phyloP scores from a whole-genome alignment of 2,329 filamentous ascomycete species.

The Xylogone sp. region DNA sequence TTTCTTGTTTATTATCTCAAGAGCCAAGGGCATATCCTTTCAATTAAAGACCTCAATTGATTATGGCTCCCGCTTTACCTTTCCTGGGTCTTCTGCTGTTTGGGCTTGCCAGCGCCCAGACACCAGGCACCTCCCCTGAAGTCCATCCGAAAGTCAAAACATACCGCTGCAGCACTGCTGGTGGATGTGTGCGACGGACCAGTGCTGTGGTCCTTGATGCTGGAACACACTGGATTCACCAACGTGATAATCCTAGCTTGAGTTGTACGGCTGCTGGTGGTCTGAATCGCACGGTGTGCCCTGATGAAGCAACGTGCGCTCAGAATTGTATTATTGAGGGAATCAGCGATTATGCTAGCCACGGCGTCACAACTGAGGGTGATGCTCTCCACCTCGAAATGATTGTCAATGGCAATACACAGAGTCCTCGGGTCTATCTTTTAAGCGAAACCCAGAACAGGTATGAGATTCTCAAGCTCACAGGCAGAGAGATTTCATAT shows the following conservation, averaged over 20 bases:
- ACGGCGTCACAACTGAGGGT: conserved; percentile 37
- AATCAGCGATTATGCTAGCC: conserved; percentile 41
- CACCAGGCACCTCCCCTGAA: conserved; percentile 38
- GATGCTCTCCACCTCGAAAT: conserved; percentile 31
- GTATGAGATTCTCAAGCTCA: conserved; percentile 46
- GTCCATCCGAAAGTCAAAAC: conserved; percentile 48
- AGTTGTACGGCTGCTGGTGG: conserved; percentile 32
- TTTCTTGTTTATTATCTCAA: neutral
- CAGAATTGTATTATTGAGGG: conserved; percentile 52
- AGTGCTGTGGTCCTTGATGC: conserved; percentile 49
- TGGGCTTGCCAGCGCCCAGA: conserved; percentile 31
- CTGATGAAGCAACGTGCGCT: conserved; percentile 45
- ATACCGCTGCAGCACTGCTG: conserved; percentile 45
- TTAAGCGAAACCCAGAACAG: conserved; percentile 36
- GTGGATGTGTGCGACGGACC: conserved; percentile 43
- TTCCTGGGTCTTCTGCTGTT: neutral
- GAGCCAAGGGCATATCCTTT: neutral
- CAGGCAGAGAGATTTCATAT: conserved; percentile 68
- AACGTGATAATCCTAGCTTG: conserved; percentile 27
- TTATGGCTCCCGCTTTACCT: neutral
- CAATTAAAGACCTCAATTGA: neutral
- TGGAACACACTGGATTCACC: conserved; percentile 42
- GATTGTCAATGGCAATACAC: conserved; percentile 15
- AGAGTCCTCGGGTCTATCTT: conserved; percentile 40
- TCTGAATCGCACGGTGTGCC: conserved; percentile 40